phyloP scores from a whole-genome alignment of 2,329 filamentous ascomycete species.

The Fusarium veterinarium region DNA sequence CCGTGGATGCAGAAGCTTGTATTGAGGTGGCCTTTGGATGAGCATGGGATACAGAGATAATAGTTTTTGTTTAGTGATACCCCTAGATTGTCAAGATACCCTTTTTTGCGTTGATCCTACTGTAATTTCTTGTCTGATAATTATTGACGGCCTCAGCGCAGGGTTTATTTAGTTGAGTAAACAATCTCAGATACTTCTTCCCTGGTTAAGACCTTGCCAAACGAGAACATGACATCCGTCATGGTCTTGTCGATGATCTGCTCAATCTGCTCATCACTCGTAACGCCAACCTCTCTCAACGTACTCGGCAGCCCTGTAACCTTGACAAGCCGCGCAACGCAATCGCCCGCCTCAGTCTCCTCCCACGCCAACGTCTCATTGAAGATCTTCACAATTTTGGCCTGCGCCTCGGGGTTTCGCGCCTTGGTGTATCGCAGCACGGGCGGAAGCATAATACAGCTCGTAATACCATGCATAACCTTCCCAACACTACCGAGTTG shows the following conservation, averaged over 20 bases:
- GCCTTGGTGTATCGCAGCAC: slow-evolving; percentile 14
- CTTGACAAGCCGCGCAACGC: background rate
- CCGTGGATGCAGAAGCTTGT: slow-evolving; percentile 1
- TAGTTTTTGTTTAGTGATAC: background rate
- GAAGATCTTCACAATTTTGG: background rate
- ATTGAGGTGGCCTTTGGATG: background rate
- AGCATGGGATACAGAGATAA: background rate
- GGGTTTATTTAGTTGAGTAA: slow-evolving; percentile 2
- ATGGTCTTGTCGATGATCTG: slow-evolving; percentile 22
- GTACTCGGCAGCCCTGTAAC: slow-evolving; percentile 1
- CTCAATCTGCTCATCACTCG: slow-evolving; percentile 4
- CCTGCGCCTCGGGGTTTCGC: background rate
- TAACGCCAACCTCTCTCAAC: slow-evolving; percentile 1
- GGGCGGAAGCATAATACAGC: slow-evolving; percentile 15
- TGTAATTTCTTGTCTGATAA: background rate
- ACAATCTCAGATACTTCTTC: slow-evolving; percentile 14
- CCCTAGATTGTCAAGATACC: background rate
- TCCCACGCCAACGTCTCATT: slow-evolving; percentile 16
- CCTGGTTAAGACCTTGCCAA: background rate
- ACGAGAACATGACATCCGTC: slow-evolving; percentile 27
- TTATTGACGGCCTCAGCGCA: background rate
- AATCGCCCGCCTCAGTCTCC: slow-evolving; percentile 2
- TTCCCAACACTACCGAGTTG: slow-evolving; percentile 20
- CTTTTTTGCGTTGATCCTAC: background rate
- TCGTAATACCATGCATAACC: slow-evolving; percentile 21